These are phyloP conservation scores for Colletotrichum somersetense DNA, from an alignment of 2,329 filamentous ascomycete species.

Conservation along the genomic window DNA sequence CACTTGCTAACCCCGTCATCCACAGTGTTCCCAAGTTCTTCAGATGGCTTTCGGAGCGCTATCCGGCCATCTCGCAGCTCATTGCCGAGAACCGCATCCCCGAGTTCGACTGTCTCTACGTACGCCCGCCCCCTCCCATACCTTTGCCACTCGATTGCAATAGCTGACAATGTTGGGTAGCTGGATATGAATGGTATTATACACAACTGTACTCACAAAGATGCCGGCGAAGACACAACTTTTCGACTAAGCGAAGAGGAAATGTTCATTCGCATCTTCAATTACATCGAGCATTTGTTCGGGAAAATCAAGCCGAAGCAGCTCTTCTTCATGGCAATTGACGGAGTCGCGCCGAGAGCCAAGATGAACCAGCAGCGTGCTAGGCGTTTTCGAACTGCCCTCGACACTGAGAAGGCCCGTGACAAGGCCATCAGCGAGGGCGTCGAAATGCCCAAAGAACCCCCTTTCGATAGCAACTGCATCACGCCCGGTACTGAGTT, in stretches of 20 bases:
- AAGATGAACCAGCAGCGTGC: slow-evolving; percentile 99
- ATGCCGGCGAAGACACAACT: slow-evolving; percentile 85
- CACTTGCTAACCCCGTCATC: slow-evolving; percentile 25
- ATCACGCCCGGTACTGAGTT: slow-evolving; percentile 98
- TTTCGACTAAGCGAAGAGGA: slow-evolving; percentile 97
- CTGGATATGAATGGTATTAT: slow-evolving; percentile 99
- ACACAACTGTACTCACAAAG: slow-evolving; percentile 98
- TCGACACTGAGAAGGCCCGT: slow-evolving; percentile 89
- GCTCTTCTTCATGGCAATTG: slow-evolving; percentile 99
- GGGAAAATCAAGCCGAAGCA: slow-evolving; percentile 99
- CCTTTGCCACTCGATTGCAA: slow-evolving; percentile 45
- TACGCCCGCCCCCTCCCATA: slow-evolving; percentile 55
- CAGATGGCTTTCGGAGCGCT: slow-evolving; percentile 99
- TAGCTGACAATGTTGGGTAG: slow-evolving; percentile 57
- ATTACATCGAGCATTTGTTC: slow-evolving; percentile 98
- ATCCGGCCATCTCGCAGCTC: slow-evolving; percentile 97
- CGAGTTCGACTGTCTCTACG: slow-evolving; percentile 97
- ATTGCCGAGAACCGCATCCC: slow-evolving; percentile 99
- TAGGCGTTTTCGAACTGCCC: slow-evolving; percentile 91
- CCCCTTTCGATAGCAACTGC: slow-evolving; percentile 98
- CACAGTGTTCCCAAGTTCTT: slow-evolving; percentile 87
- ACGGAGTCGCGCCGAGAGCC: slow-evolving; percentile 95
- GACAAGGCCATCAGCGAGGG: slow-evolving; percentile 94
- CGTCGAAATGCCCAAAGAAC: slow-evolving; percentile 92
- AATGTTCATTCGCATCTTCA: slow-evolving; percentile 99